A percentile compares a stretch with the other conserved stretches of the same genome.
Evolutionary conservation across 169 alveolate genomes (phyloP).

Genomic region (Plasmodium adleri): DNA sequence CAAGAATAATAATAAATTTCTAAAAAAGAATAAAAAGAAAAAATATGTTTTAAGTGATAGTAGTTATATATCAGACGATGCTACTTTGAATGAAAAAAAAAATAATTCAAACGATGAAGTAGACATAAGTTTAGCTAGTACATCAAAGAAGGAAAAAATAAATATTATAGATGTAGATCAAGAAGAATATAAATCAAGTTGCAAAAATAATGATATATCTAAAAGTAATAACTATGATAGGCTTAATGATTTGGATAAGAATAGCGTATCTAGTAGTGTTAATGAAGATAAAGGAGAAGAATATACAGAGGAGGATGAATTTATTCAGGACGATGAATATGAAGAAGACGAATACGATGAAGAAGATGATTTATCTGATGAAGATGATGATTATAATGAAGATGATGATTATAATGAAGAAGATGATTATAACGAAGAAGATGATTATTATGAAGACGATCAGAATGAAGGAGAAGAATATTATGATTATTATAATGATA

Average conservation of each 20-base stretch:
- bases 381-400: neutral
- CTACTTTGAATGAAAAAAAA: neutral
- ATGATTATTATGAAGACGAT: neutral
- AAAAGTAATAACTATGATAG: too few species aligned
- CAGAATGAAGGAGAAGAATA: neutral
- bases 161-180: neutral
- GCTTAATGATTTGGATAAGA: neutral
- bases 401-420: neutral
- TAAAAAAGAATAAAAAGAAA: constrained; percentile 27
- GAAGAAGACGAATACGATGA: constrained; percentile 12
- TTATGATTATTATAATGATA: neutral
- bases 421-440: neutral
- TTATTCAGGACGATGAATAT: neutral
- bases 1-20: neutral
- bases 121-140: neutral
- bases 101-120: neutral
- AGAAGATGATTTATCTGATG: neutral
- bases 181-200: neutral
- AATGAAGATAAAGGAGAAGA: neutral
- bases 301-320: neutral
- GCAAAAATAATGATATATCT: neutral
- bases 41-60: constrained; percentile 45
- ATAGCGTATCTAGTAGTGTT: neutral
- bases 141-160: neutral
- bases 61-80: constrained; percentile 9